Evolutionary conservation across 2,329 filamentous ascomycete species (phyloP).

Genomic region (Cladosporium halotolerans): DNA sequence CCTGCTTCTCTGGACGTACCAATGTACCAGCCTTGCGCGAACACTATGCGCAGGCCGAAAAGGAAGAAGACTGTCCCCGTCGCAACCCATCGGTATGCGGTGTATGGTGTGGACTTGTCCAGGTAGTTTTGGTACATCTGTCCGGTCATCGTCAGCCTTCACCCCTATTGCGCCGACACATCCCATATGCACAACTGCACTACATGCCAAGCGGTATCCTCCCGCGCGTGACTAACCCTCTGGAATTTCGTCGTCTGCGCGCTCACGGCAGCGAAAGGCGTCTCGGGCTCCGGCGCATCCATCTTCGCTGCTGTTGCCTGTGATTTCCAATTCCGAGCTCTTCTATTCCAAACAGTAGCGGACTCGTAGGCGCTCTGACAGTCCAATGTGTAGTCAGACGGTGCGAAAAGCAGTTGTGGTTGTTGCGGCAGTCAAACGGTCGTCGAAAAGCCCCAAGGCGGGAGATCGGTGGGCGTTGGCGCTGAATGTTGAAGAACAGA

Average conservation of each 20-base stretch:
- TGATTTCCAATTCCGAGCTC: neutral
- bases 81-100: conserved; percentile 82
- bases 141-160: neutral
- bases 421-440: neutral
- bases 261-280: conserved; percentile 83
- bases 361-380: neutral
- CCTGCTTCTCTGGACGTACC: conserved; percentile 48
- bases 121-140: conserved; percentile 92
- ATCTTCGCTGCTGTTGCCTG: conserved; percentile 44
- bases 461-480: too few relatives aligned
- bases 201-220: neutral
- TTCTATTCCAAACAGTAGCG: neutral
- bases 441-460: neutral
- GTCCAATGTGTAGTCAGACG: neutral
- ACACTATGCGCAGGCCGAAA: conserved; percentile 83
- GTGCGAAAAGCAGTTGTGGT: neutral
- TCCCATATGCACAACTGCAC: too few relatives aligned
- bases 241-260: conserved; percentile 72
- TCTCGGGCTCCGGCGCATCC: conserved; percentile 85
- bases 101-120: conserved; percentile 86
- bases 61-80: conserved; percentile 68
- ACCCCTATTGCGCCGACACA: too few relatives aligned
- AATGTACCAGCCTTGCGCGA: conserved; percentile 98
- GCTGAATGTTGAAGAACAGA: neutral
- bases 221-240: conserved; percentile 39